phyloP scores from a whole-genome alignment of 306 rosid species.

The Amphicarpaea edgeworthii region DNA sequence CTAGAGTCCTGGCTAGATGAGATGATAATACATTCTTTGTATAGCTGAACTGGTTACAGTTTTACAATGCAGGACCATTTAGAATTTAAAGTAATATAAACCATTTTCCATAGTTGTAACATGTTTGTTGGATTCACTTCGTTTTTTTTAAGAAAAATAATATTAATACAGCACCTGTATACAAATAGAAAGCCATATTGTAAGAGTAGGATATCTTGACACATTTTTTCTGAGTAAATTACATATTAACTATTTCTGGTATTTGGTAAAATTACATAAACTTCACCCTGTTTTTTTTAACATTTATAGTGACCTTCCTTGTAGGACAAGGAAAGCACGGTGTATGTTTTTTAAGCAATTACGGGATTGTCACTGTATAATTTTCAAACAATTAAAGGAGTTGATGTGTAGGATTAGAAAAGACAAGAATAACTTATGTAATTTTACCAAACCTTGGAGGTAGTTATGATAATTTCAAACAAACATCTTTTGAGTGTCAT shows the following conservation, averaged over 20 bases:
- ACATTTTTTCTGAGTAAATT: background rate
- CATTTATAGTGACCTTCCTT: too few relatives aligned
- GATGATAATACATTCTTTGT: slow-evolving; percentile 29
- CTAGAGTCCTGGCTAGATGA: slow-evolving; percentile 22
- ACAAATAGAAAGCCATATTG: background rate
- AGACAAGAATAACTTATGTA: too few relatives aligned
- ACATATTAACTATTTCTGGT: too few relatives aligned
- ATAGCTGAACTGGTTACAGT: slow-evolving; percentile 39
- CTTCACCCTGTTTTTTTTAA: too few relatives aligned
- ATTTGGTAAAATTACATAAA: too few relatives aligned
- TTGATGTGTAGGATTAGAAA: too few relatives aligned
- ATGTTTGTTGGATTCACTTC: background rate
- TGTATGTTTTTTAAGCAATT: too few relatives aligned
- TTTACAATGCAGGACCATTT: slow-evolving; percentile 35
- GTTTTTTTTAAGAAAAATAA: background rate
- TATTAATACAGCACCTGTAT: background rate
- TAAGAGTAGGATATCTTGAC: background rate
- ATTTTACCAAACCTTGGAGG: too few relatives aligned
- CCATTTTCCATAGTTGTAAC: background rate
- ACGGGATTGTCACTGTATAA: too few relatives aligned
- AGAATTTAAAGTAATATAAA: background rate
- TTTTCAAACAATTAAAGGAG: too few relatives aligned
- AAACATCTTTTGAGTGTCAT: background rate
- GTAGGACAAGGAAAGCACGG: too few relatives aligned
- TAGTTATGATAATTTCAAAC: too few relatives aligned